Evolutionary conservation across 2,329 filamentous ascomycete species (phyloP).

Genomic region (Reticulascus tulasneorum): DNA sequence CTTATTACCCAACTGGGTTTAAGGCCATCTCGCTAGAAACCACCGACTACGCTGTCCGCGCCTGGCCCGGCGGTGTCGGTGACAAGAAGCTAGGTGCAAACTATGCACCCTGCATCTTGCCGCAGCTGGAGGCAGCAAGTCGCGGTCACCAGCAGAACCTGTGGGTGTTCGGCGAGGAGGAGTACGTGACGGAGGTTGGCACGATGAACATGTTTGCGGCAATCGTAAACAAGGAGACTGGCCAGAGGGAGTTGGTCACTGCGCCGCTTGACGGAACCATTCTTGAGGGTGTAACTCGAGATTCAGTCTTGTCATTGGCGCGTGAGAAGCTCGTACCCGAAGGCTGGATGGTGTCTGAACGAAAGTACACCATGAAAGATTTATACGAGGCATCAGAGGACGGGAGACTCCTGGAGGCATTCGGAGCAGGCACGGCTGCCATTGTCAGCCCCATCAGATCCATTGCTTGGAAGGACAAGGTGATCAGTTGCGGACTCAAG

Average conservation of each 20-base stretch:
- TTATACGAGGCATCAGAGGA: slow-evolving; percentile 76
- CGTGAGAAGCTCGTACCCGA: slow-evolving; percentile 76
- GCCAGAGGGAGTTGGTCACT: slow-evolving; percentile 89
- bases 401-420: slow-evolving; percentile 85
- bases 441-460: slow-evolving; percentile 86
- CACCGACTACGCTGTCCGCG: slow-evolving; percentile 92
- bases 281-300: slow-evolving; percentile 87
- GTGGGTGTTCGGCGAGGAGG: slow-evolving; percentile 94
- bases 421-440: slow-evolving; percentile 89
- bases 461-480: slow-evolving; percentile 81
- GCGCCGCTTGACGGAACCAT: slow-evolving; percentile 96
- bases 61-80: slow-evolving; percentile 95
- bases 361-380: slow-evolving; percentile 89
- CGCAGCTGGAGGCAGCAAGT: slow-evolving; percentile 85
- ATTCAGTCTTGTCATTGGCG: slow-evolving; percentile 84
- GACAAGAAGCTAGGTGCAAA: slow-evolving; percentile 99
- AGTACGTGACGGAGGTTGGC: slow-evolving; percentile 94
- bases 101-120: slow-evolving; percentile 98
- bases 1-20: slow-evolving; percentile 98
- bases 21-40: slow-evolving; percentile 95
- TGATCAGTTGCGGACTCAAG: slow-evolving; percentile 78
- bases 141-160: slow-evolving; percentile 97
- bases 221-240: slow-evolving; percentile 79
- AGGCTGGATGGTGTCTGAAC: slow-evolving; percentile 85
- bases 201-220: slow-evolving; percentile 98